Evolutionary conservation across 768 basidiomycete species (phyloP).

Genomic region (Boletus rubropictus): DNA sequence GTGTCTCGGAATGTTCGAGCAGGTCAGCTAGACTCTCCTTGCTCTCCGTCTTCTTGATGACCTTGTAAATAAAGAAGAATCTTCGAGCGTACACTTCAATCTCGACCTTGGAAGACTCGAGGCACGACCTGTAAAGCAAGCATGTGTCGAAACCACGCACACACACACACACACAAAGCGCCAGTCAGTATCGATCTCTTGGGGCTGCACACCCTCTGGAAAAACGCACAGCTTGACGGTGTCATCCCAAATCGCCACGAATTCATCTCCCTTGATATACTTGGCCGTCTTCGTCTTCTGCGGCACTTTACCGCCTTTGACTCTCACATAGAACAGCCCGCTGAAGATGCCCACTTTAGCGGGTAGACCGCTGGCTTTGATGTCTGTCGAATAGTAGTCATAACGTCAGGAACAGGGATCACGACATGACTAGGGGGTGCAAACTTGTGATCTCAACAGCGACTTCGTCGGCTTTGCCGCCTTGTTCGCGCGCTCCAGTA

Average conservation of each 20-base stretch:
- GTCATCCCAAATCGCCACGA: conserved; percentile 27
- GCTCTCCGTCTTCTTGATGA: conserved; percentile 32
- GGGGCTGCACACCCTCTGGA: neutral
- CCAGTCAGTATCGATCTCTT: neutral
- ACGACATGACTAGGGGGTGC: neutral
- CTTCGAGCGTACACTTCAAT: conserved; percentile 30
- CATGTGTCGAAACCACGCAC: neutral
- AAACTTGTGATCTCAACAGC: conserved; percentile 26
- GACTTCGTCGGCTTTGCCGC: conserved; percentile 14
- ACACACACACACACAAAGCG: neutral
- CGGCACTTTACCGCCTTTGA: conserved; percentile 26
- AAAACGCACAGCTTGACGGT: conserved; percentile 23
- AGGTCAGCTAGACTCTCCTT: conserved; percentile 29
- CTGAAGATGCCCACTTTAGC: conserved; percentile 29
- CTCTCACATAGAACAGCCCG: conserved; percentile 25
- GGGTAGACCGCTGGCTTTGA: conserved; percentile 32
- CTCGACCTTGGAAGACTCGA: conserved; percentile 31
- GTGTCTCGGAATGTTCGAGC: conserved; percentile 28
- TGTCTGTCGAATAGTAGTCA: conserved; percentile 13
- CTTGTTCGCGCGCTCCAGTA: neutral
- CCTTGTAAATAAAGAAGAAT: conserved; percentile 30
- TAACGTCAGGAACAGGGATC: neutral
- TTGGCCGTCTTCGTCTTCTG: conserved; percentile 26
- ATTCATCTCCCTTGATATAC: conserved; percentile 24
- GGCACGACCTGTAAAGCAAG: conserved; percentile 20